Evolutionary conservation across 768 basidiomycete species (phyloP), one percentile per base, ranked within the genome.

Genomic region (Podaxis pistillaris): DNA sequence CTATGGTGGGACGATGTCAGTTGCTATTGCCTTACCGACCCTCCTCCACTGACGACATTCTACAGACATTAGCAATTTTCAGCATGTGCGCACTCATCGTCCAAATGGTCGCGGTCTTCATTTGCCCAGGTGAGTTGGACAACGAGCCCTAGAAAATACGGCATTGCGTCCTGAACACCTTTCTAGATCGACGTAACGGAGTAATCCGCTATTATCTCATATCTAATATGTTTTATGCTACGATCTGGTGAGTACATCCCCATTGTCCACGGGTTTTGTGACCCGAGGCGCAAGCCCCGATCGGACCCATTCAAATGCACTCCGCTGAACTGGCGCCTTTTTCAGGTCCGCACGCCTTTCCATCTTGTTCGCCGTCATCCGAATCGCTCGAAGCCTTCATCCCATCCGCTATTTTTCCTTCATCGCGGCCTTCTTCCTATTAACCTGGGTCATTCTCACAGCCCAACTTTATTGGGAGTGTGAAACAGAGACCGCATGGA

Each of bases 381-480:
- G 84, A 40, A 75, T 84, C 65, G 79, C 80, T 55, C 78, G 78
- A 19, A 47, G 17, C 4, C 53, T 55, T 3, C 52, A 41, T 2
- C 50, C 41, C 9, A 33, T 26, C 5, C 53, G 60, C 9, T 17
- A 22, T 15, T 41, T 55, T 8, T 36, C 13, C 17, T 67, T 70
- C 56, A 62, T 80, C n/a, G 75, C 73, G 1, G 67, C 68, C 19
- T 15, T 75, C 1, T 76, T 74, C 68, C 17, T 73, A 33, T 12
- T 71, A 38, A 74, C 73, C 33, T 67, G 68, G 50, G 49, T 65
- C 24, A 64, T 83, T 58, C 74, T 84, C 28, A 67, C 81, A 13
- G 70, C 76, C 12, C 81, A 84, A 64, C 67, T 83, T 1, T 74
- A 78, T 65, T 78, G 79, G 79, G 70, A 81, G 24, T 83, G 80